Evolutionary conservation across 352 stramenopile genomes (phyloP).

Genomic region (Globisporangium radiosum): DNA sequence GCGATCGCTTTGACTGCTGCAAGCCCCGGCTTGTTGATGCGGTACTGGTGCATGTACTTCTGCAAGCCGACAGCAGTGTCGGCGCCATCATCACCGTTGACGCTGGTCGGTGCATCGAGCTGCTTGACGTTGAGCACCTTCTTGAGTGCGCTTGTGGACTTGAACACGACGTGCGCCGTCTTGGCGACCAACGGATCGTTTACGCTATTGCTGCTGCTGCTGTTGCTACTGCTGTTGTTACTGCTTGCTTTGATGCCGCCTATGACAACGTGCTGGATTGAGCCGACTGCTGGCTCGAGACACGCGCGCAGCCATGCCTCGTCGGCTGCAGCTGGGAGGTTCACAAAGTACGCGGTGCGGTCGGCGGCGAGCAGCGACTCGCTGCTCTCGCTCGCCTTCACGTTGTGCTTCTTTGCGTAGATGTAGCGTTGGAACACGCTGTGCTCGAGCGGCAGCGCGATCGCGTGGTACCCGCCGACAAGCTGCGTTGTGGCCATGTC

Average conservation of each 20-base stretch:
- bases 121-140: constrained; percentile 39
- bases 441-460: constrained; percentile 58
- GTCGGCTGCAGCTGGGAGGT: constrained; percentile 40
- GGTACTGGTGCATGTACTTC: constrained; percentile 61
- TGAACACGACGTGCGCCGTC: constrained; percentile 72
- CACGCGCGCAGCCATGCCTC: constrained; percentile 50
- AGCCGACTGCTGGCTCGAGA: constrained; percentile 34
- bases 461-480: constrained; percentile 65
- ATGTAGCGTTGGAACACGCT: constrained; percentile 63
- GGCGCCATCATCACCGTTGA: not conserved
- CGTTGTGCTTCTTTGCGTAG: constrained; percentile 67
- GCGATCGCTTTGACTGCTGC: constrained; percentile 56
- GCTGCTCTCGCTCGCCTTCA: constrained; percentile 31
- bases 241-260: constrained; percentile 2
- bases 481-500: constrained; percentile 15
- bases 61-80: constrained; percentile 1
- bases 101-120: constrained; percentile 22
- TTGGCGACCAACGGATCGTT: constrained; percentile 22
- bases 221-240: constrained; percentile 5
- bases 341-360: constrained; percentile 74
- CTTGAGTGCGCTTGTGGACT: constrained; percentile 45
- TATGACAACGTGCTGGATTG: constrained; percentile 52
- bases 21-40: constrained; percentile 55
- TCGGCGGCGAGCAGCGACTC: constrained; percentile 48
- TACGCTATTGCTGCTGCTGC: constrained; percentile 8